A percentile compares a stretch with the other conserved stretches of the same genome.
These are phyloP conservation scores for Spongiforma sp. DNA, from an alignment of 1,284 basidiomycete species.

Conservation along the genomic window DNA sequence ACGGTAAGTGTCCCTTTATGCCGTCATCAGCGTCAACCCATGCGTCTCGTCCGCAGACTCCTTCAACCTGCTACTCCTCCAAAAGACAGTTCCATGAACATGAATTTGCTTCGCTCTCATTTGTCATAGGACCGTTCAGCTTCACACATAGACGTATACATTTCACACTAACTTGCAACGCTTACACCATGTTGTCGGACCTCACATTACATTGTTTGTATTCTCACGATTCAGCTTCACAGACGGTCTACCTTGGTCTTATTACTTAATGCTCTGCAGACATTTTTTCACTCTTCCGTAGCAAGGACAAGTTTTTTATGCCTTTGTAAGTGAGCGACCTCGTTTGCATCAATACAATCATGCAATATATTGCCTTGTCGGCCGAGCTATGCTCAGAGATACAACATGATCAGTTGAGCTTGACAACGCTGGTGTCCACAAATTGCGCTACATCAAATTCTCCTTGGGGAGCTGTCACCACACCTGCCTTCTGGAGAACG, in stretches of 20 bases:
- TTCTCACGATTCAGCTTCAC: constrained; percentile 8
- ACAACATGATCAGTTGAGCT: constrained; percentile 26
- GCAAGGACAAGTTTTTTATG: constrained; percentile 1
- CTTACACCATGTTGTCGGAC: constrained; percentile 9
- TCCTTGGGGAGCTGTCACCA: constrained; percentile 20
- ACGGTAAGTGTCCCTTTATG: constrained; percentile 44
- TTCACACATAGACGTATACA: constrained; percentile 26
- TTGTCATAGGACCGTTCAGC: constrained; percentile 28
- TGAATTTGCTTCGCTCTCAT: constrained; percentile 26
- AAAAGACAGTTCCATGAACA: constrained; percentile 26
- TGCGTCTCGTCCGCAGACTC: constrained; percentile 15
- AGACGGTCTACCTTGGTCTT: constrained; percentile 11
- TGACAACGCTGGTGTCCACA: constrained; percentile 19
- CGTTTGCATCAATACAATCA: too few relatives aligned
- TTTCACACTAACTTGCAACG: constrained; percentile 8
- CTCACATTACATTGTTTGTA: constrained; percentile 28
- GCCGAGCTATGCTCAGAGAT: too few relatives aligned
- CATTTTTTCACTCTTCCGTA: constrained; percentile 8
- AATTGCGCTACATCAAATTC: constrained; percentile 23
- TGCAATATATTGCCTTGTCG: too few relatives aligned
- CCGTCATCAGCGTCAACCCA: constrained; percentile 3
- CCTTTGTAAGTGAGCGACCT: not conserved
- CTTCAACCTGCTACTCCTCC: constrained; percentile 27
- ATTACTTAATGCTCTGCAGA: constrained; percentile 27
- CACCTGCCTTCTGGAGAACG: constrained; percentile 33